phyloP scores from a whole-genome alignment of 371 early-diverging fungal genomes.

The Syncephalastrum sp. region DNA sequence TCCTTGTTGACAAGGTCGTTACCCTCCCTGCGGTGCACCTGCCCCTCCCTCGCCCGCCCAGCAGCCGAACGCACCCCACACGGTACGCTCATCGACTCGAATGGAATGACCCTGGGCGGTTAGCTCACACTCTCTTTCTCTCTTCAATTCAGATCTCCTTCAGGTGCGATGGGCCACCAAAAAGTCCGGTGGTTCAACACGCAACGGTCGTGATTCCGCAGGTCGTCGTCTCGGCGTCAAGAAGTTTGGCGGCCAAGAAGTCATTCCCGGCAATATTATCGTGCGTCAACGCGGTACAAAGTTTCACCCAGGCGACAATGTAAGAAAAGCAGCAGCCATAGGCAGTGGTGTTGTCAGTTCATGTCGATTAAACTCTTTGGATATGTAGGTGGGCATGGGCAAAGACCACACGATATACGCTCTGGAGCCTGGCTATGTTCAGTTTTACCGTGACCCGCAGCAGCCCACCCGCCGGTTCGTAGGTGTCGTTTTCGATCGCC shows the following conservation, averaged over 20 bases:
- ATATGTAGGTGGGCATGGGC: constrained; percentile 75
- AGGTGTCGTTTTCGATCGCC: constrained; percentile 70
- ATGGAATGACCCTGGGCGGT: too few species aligned
- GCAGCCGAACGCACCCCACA: too few species aligned
- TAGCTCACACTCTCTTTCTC: too few species aligned
- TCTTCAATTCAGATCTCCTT: neutral
- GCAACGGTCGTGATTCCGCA: constrained; percentile 92
- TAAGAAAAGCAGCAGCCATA: constrained; percentile 26
- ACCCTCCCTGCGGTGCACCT: too few species aligned
- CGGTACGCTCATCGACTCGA: neutral
- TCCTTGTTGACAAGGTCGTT: too few species aligned
- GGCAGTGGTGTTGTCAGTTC: neutral
- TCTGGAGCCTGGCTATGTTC: constrained; percentile 80
- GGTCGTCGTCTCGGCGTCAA: constrained; percentile 95
- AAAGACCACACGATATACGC: constrained; percentile 92
- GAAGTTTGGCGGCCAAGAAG: constrained; percentile 79
- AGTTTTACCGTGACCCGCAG: constrained; percentile 76
- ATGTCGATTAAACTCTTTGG: too few species aligned
- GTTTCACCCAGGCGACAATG: constrained; percentile 89
- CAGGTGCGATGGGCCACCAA: constrained; percentile 93
- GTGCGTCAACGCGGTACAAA: constrained; percentile 91
- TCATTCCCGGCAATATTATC: constrained; percentile 88
- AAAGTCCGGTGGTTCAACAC: constrained; percentile 89
- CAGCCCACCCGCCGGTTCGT: constrained; percentile 74
- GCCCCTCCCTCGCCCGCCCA: too few species aligned